Conservation (phyloP, 768 basidiomycete species). For the Tremella mesenterica region DNA sequence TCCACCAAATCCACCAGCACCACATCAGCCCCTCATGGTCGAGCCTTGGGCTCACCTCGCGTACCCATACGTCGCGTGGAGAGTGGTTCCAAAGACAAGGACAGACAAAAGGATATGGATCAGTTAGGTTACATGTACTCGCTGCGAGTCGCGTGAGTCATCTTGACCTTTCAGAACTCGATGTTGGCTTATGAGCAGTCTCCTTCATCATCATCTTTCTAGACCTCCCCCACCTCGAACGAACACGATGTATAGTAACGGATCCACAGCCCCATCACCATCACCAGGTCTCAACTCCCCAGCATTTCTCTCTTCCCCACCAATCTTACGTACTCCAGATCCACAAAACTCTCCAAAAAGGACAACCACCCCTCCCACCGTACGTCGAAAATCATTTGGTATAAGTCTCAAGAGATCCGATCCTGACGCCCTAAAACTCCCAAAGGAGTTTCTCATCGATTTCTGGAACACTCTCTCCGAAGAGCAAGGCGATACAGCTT, state of each 20-base stretch:
- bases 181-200: constrained; percentile 2
- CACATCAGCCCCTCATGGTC: not conserved
- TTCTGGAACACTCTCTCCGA: constrained; percentile 36
- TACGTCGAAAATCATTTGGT: constrained; percentile 14
- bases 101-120: constrained; percentile 24
- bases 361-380: constrained; percentile 2
- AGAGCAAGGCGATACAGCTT: constrained; percentile 36
- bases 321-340: constrained; percentile 1
- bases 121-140: constrained; percentile 33
- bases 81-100: not conserved
- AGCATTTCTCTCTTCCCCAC: not conserved
- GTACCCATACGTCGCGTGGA: not conserved
- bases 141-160: constrained; percentile 38
- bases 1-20: not conserved
- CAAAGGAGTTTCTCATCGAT: constrained; percentile 39
- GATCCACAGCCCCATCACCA: not conserved
- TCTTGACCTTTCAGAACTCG: not conserved
- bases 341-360: not conserved
- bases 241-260: constrained; percentile 9
- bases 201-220: constrained; percentile 22
- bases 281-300: not conserved
- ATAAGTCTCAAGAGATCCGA: constrained; percentile 18
- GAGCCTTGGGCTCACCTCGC: not conserved
- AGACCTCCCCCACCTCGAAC: constrained; percentile 14
- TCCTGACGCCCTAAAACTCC: constrained; percentile 26